These are phyloP conservation scores for Maudiozyma pseudohumilis DNA, from an alignment of 805 yeast species.

Conservation along the genomic window DNA sequence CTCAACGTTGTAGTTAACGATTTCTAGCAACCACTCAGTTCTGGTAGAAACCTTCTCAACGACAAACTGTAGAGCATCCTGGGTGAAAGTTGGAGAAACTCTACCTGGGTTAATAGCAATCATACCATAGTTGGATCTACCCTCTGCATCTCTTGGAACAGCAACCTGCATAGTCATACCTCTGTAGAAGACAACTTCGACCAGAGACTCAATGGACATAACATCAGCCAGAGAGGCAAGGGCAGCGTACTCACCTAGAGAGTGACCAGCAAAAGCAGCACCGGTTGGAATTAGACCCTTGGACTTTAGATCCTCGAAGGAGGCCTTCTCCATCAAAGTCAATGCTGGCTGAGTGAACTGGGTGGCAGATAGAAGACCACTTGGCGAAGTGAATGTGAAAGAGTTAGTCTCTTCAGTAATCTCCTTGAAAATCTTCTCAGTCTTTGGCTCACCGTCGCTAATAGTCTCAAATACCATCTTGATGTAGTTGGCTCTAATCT, in stretches of 20 bases:
- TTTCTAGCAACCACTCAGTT: constrained; percentile 92
- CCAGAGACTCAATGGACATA: constrained; percentile 95
- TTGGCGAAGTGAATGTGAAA: constrained; percentile 82
- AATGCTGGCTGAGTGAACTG: constrained; percentile 99
- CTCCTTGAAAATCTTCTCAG: constrained; percentile 92
- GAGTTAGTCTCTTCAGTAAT: constrained; percentile 75
- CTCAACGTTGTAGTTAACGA: constrained; percentile 96
- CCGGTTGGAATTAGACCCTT: constrained; percentile 92
- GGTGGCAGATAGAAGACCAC: constrained; percentile 93
- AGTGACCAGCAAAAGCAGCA: constrained; percentile 96
- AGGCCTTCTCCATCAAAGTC: constrained; percentile 98
- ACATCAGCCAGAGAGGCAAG: constrained; percentile 95
- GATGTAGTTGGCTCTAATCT: constrained; percentile 86
- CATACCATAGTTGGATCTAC: constrained; percentile 99
- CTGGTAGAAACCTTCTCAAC: constrained; percentile 76
- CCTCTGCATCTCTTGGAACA: constrained; percentile 90
- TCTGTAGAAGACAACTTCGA: constrained; percentile 96
- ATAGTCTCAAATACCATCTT: constrained; percentile 97
- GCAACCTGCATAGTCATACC: constrained; percentile 99
- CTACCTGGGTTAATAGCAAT: constrained; percentile 96
- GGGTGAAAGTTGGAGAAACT: constrained; percentile 78
- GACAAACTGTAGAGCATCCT: constrained; percentile 88
- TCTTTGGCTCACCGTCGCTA: constrained; percentile 68
- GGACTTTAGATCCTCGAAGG: constrained; percentile 93
- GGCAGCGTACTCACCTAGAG: constrained; percentile 98